Conservation (phyloP, 345 rosid species). For the Pistacia integerrima region DNA sequence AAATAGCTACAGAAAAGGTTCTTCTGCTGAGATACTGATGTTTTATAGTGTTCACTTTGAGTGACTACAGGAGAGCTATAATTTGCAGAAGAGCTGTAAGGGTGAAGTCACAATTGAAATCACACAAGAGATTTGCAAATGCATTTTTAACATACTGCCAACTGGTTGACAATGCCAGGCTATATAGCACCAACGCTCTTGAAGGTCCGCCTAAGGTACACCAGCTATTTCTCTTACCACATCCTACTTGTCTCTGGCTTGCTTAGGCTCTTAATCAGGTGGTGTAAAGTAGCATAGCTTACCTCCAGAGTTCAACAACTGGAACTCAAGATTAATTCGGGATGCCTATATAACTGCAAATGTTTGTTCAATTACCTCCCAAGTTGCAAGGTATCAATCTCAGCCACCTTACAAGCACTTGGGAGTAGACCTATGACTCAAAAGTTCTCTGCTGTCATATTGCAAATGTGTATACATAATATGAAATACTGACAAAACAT, state of each 20-base stretch:
- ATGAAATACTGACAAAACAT: constrained; percentile 27
- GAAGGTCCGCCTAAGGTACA: constrained; percentile 84
- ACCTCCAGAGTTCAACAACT: constrained; percentile 7
- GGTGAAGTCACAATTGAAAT: constrained; percentile 79
- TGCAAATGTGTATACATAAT: background rate
- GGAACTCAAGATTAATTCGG: background rate
- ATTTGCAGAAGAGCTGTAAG: constrained; percentile 89
- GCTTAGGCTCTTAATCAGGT: background rate
- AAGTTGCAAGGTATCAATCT: background rate
- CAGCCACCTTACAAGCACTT: background rate
- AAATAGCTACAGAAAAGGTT: background rate
- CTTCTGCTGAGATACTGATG: constrained; percentile 6
- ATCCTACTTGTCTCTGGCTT: constrained; percentile 5
- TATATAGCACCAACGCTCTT: constrained; percentile 76
- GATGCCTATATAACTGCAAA: background rate
- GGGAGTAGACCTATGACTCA: background rate
- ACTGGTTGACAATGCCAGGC: constrained; percentile 82
- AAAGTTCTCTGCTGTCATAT: background rate
- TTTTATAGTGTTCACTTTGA: constrained; percentile 1
- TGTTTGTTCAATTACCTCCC: constrained; percentile 1
- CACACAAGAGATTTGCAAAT: constrained; percentile 89
- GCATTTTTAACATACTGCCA: constrained; percentile 78
- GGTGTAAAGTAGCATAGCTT: background rate
- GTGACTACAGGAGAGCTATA: constrained; percentile 78
- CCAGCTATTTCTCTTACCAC: constrained; percentile 7